Evolutionary conservation across 352 stramenopile genomes (phyloP).

Genomic region (Pythium biforme): DNA sequence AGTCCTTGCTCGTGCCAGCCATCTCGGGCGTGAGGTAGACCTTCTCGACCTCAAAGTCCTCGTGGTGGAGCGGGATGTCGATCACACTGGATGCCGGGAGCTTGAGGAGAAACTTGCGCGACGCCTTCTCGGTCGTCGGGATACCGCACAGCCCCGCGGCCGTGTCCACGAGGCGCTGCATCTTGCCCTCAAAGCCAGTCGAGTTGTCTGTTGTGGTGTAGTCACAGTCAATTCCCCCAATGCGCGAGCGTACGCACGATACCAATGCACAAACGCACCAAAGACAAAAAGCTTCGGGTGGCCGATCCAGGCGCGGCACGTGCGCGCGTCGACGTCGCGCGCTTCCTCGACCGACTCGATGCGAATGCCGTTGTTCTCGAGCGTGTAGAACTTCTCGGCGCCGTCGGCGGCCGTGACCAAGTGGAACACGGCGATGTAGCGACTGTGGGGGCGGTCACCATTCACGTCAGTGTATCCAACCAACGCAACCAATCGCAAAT

Average conservation of each 20-base stretch:
- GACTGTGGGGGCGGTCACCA: slow-evolving; percentile 27
- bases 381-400: slow-evolving; percentile 94
- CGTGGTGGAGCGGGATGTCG: slow-evolving; percentile 75
- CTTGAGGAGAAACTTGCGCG: slow-evolving; percentile 74
- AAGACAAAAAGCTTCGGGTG: slow-evolving; percentile 87
- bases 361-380: slow-evolving; percentile 96
- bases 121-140: slow-evolving; percentile 74
- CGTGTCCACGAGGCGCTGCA: slow-evolving; percentile 85
- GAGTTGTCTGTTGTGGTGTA: slow-evolving; percentile 54
- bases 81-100: slow-evolving; percentile 24
- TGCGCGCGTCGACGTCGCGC: slow-evolving; percentile 82
- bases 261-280: slow-evolving; percentile 29
- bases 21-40: slow-evolving; percentile 78
- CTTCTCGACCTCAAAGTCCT: slow-evolving; percentile 88
- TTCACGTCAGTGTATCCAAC: background rate
- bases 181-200: slow-evolving; percentile 83
- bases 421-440: slow-evolving; percentile 89
- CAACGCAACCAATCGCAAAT: background rate
- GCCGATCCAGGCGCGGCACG: slow-evolving; percentile 76
- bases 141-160: slow-evolving; percentile 70
- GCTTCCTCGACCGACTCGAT: slow-evolving; percentile 93
- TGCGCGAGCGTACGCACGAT: too few relatives aligned
- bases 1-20: slow-evolving; percentile 76
- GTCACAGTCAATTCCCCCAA: background rate
- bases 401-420: slow-evolving; percentile 91